phyloP scores from a whole-genome alignment of 495 filamentous ascomycete genomes.

The Penicillium lividum region DNA sequence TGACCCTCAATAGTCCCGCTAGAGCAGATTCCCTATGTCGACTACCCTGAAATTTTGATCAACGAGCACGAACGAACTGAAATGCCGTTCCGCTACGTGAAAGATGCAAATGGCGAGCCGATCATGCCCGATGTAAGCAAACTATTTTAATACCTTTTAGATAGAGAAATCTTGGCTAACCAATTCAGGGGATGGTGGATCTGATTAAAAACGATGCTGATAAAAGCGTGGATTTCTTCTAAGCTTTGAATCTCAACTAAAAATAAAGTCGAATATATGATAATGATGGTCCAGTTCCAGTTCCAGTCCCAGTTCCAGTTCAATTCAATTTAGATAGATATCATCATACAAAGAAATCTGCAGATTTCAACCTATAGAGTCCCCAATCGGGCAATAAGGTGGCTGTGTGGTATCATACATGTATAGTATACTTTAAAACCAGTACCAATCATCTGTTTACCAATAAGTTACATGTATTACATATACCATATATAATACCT shows the following conservation, averaged over 20 bases:
- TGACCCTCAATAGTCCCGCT: conserved; percentile 59
- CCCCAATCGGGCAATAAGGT: conserved; percentile 20
- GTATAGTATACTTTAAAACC: not conserved
- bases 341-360: conserved; percentile 2
- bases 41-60: conserved; percentile 85
- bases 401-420: not conserved
- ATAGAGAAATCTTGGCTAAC: conserved; percentile 5
- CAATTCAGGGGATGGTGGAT: conserved; percentile 81
- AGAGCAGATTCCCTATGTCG: conserved; percentile 74
- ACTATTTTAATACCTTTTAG: not conserved
- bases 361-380: conserved; percentile 18
- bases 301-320: not conserved
- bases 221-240: conserved; percentile 88
- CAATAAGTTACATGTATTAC: conserved; percentile 6
- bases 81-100: conserved; percentile 98
- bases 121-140: conserved; percentile 83
- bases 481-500: conserved; percentile 7
- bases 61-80: conserved; percentile 89
- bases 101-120: conserved; percentile 67
- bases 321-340: too few species aligned
- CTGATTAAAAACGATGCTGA: conserved; percentile 93
- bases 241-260: conserved; percentile 16
- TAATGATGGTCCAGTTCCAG: not conserved
- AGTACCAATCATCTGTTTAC: not conserved
- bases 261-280: not conserved